These are phyloP conservation scores for Aspergillus piperis DNA, from an alignment of 2,329 filamentous ascomycete genomes.

Conservation along the genomic window DNA sequence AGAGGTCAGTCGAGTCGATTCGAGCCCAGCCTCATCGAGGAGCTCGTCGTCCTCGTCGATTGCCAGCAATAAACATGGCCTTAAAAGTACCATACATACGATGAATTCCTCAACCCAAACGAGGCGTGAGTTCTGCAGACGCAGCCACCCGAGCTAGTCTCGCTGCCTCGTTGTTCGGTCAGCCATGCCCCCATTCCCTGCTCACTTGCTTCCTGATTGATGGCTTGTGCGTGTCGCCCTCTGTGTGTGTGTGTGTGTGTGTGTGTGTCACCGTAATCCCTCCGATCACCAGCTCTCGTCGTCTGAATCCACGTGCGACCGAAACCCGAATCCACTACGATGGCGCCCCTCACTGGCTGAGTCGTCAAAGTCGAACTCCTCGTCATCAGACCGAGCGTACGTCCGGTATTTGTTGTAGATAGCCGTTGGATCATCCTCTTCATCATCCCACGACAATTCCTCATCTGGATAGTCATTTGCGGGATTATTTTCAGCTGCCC, in stretches of 20 bases:
- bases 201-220: neutral
- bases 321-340: constrained; percentile 24
- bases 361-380: constrained; percentile 46
- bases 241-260: neutral
- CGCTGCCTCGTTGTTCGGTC: constrained; percentile 8
- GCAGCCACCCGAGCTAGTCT: constrained; percentile 11
- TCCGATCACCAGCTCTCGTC: constrained; percentile 24
- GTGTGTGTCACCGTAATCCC: constrained; percentile 3
- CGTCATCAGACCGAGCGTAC: constrained; percentile 45
- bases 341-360: constrained; percentile 33
- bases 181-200: neutral
- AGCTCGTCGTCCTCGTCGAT: neutral
- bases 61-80: neutral
- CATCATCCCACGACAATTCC: constrained; percentile 51
- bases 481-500: constrained; percentile 51
- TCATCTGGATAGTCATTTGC: constrained; percentile 55
- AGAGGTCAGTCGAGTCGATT: neutral
- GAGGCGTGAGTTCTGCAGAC: constrained; percentile 8
- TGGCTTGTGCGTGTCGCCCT: neutral
- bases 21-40: neutral
- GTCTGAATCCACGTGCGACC: constrained; percentile 32
- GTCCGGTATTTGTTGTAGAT: constrained; percentile 44
- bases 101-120: neutral
- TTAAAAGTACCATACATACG: neutral
- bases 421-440: constrained; percentile 43